These are phyloP conservation scores for Clitocybe nebularis DNA, from an alignment of 1,284 basidiomycete species.

Conservation along the genomic window DNA sequence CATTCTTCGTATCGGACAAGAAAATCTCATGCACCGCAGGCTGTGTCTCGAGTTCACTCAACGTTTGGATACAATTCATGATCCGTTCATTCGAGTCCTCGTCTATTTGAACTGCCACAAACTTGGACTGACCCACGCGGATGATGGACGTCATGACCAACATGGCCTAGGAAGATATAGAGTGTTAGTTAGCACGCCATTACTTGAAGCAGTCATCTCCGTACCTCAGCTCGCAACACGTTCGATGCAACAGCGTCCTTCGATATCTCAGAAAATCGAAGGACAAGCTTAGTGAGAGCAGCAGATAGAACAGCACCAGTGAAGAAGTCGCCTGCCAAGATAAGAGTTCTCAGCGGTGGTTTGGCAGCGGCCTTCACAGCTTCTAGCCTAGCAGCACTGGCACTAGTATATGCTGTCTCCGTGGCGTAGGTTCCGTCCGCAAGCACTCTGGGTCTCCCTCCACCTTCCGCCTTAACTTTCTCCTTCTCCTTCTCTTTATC, in stretches of 20 bases:
- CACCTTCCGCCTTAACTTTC: conserved; percentile 32
- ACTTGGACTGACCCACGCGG: conserved; percentile 96
- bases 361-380: conserved; percentile 85
- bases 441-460: conserved; percentile 62
- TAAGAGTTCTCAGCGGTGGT: conserved; percentile 85
- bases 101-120: conserved; percentile 90
- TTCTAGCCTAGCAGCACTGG: conserved; percentile 66
- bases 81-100: conserved; percentile 98
- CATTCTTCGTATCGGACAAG: conserved; percentile 88
- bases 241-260: conserved; percentile 62
- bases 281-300: conserved; percentile 88
- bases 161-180: conserved; percentile 64
- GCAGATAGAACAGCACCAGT: conserved; percentile 89
- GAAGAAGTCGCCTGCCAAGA: conserved; percentile 97
- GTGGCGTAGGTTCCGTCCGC: conserved; percentile 99
- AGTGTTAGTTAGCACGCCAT: conserved; percentile 1
- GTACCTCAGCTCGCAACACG: conserved; percentile 81
- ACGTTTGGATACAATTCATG: conserved; percentile 93
- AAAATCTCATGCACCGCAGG: conserved; percentile 80
- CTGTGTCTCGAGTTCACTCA: conserved; percentile 72
- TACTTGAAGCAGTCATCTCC: conserved; percentile 10
- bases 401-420: conserved; percentile 85
- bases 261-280: conserved; percentile 71
- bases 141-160: conserved; percentile 97
- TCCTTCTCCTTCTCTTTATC: conserved; percentile 40